phyloP scores from a whole-genome alignment of 768 basidiomycete genomes.

The Naematelia encephala region DNA sequence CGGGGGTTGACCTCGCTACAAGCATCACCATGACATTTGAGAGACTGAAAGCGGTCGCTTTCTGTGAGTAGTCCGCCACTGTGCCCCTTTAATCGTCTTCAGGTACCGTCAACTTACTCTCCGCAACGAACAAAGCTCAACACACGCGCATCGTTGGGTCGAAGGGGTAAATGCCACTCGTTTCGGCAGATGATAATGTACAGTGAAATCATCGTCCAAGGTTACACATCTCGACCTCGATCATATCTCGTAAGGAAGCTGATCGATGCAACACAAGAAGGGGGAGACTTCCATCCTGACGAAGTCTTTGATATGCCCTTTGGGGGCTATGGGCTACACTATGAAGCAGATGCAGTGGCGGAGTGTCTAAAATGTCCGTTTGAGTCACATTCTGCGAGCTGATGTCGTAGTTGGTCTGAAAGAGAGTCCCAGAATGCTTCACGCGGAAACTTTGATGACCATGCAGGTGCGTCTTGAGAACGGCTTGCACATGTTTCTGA shows the following conservation, averaged over 20 bases:
- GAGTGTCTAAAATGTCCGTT: constrained; percentile 13
- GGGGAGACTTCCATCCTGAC: no score
- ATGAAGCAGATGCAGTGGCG: constrained; percentile 38
- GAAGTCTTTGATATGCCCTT: constrained; percentile 28
- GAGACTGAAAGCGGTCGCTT: constrained; percentile 24
- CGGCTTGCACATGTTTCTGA: no score
- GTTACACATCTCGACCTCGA: constrained; percentile 26
- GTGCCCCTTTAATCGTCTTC: constrained; percentile 15
- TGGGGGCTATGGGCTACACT: constrained; percentile 29
- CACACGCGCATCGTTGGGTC: constrained; percentile 35
- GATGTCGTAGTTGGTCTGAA: no score
- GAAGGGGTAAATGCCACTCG: no score
- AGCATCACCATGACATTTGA: constrained; percentile 26
- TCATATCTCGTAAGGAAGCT: constrained; percentile 19
- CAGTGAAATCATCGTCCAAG: constrained; percentile 31
- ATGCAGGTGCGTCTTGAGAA: no score
- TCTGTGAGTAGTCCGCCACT: no score
- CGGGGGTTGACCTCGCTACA: constrained; percentile 33
- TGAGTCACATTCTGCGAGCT: no score
- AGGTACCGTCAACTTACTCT: constrained; percentile 22
- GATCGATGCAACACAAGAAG: constrained; percentile 9
- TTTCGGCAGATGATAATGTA: no score
- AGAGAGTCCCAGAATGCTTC: no score
- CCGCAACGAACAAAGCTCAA: constrained; percentile 6
- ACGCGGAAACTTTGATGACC: no score